Evolutionary conservation across 2,329 filamentous ascomycete species (phyloP), one percentile per base, ranked within the genome.

Genomic region (Exophiala sideris): DNA sequence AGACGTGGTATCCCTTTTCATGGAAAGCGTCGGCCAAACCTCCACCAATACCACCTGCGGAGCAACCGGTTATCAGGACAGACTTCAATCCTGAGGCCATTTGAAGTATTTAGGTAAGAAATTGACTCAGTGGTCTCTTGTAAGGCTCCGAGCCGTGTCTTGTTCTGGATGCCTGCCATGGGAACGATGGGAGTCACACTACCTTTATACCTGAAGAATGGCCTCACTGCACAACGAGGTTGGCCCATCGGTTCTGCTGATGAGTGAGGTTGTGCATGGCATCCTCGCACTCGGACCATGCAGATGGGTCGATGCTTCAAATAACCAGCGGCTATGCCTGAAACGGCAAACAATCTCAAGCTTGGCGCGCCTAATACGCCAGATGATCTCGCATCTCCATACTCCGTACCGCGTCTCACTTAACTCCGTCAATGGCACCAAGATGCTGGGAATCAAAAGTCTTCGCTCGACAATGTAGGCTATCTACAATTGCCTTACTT

Each of bases 1-100:
- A 73, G 52, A 78, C 73, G 32, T 55, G 53, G 33, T 70, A 64
- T n/a, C 70, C 70, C 3, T 58, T 54, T 34, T 68, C 56, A 48
- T 70, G 66, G 58, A 77, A 72, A 16, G 64, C 67, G 1, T 63
- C 49, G 1, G 70, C 71, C 1, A 78, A 66, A 1, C 71, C 73
- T 1, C 63, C 60, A 8, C 76, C 75, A 10, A 75, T 67, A 32
- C 74, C 70, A 41, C 70, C 72, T 12, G 66, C 67, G 3, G 68
- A 70, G 62, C 71, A 70, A 55, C 66, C 66, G 8, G 56, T 58
- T n/a, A 58, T 58, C 5, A 58, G 45, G 45, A 53, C 52, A 10
- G 52, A 45, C 35, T 58, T 58, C 41, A n/a, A 42, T 45, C 16
- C 14, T 48, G 34, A n/a, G 24, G 55, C 48, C 55, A 58, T 58